A percentile compares a stretch with the other conserved stretches of the same genome.
Conservation (phyloP, 371 early-diverging fungal genomes). For the Rhizomucor miehei region DNA sequence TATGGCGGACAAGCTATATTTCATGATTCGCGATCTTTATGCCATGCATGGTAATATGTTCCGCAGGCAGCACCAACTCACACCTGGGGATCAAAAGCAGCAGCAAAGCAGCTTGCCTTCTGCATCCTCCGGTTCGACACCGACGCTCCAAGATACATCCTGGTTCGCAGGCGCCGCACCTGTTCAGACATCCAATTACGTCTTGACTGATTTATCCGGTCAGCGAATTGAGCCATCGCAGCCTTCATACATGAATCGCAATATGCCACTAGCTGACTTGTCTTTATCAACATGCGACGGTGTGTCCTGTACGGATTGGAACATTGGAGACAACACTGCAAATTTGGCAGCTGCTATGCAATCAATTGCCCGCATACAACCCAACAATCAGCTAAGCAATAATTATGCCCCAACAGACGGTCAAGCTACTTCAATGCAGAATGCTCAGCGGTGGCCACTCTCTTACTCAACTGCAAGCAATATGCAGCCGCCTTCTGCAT, state of each 20-base stretch:
- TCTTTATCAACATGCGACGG: constrained; percentile 22
- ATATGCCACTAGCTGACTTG: constrained; percentile 22
- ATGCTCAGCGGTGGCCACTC: no score
- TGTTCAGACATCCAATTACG: neutral
- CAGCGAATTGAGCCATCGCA: neutral
- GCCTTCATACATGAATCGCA: constrained; percentile 3
- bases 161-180: neutral
- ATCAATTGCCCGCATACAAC: neutral
- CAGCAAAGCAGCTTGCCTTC: neutral
- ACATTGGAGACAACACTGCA: constrained; percentile 17
- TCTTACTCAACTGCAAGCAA: no score
- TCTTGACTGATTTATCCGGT: neutral
- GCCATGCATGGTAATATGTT: constrained; percentile 41
- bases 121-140: constrained; percentile 5
- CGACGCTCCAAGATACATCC: neutral
- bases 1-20: constrained; percentile 61
- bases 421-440: no score
- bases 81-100: constrained; percentile 1
- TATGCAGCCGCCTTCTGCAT: no score
- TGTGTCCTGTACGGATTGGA: constrained; percentile 19
- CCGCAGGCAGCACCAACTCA: constrained; percentile 8
- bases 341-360: constrained; percentile 21
- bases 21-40: constrained; percentile 60
- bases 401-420: no score
- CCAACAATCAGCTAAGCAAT: no score